Evolutionary conservation across 2,329 filamentous ascomycete species (phyloP).

Genomic region (Beauveria australis): DNA sequence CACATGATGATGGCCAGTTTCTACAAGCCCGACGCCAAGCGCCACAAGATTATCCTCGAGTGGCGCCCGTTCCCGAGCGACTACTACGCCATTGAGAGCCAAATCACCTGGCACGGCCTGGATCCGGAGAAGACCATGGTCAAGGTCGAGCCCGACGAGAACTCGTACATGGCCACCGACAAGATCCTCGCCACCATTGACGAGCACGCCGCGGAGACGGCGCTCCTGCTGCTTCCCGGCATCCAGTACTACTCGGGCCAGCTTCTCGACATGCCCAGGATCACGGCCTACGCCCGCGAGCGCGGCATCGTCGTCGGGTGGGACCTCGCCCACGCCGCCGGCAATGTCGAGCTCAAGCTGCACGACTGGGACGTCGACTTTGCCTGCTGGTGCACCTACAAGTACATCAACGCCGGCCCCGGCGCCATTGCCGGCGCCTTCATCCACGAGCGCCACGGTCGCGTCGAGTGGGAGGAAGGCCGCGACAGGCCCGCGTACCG

Average conservation of each 20-base stretch:
- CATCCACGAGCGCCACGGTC: slow-evolving; percentile 67
- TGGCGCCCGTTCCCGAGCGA: slow-evolving; percentile 87
- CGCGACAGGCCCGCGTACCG: slow-evolving; percentile 40
- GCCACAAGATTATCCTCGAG: slow-evolving; percentile 79
- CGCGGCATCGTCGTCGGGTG: slow-evolving; percentile 70
- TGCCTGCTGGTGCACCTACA: slow-evolving; percentile 89
- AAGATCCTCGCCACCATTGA: slow-evolving; percentile 68
- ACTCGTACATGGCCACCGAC: slow-evolving; percentile 58
- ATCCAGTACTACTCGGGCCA: slow-evolving; percentile 93
- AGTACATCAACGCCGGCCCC: slow-evolving; percentile 83
- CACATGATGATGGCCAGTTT: slow-evolving; percentile 80
- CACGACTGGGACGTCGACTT: slow-evolving; percentile 92
- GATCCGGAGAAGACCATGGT: slow-evolving; percentile 63
- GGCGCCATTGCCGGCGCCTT: slow-evolving; percentile 74
- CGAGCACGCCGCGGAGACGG: slow-evolving; percentile 61
- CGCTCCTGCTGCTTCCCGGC: slow-evolving; percentile 72
- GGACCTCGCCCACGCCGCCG: slow-evolving; percentile 81
- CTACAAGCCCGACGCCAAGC: slow-evolving; percentile 57
- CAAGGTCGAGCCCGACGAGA: slow-evolving; percentile 56
- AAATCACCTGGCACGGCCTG: slow-evolving; percentile 63
- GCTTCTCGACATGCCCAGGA: slow-evolving; percentile 71
- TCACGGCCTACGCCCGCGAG: slow-evolving; percentile 67
- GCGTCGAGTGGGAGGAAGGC: slow-evolving; percentile 35
- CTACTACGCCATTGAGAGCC: slow-evolving; percentile 76
- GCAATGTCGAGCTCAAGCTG: slow-evolving; percentile 70